A percentile compares a stretch with the other conserved stretches of the same genome.
These are phyloP conservation scores for Phytophthora boehmeriae DNA, from an alignment of 352 stramenopile genomes.

Conservation along the genomic window DNA sequence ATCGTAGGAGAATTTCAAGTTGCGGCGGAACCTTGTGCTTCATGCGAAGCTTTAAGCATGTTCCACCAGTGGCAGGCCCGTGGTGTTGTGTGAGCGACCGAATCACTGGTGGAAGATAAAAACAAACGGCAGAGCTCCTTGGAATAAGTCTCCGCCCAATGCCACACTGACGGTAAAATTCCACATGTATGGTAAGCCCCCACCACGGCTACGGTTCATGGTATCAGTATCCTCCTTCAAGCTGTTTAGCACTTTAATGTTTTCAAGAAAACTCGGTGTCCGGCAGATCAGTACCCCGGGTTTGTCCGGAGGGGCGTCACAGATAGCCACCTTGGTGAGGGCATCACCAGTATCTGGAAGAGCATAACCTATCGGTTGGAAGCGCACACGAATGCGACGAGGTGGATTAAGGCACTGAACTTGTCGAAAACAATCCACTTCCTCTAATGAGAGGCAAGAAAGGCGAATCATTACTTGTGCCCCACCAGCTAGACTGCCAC, in stretches of 20 bases:
- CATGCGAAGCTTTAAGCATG: slow-evolving; percentile 61
- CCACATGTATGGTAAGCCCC: slow-evolving; percentile 22
- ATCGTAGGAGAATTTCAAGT: slow-evolving; percentile 59
- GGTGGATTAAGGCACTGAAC: slow-evolving; percentile 56
- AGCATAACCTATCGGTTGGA: slow-evolving; percentile 45
- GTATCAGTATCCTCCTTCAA: slow-evolving; percentile 6
- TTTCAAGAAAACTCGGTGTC: slow-evolving; percentile 60
- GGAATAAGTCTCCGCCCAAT: slow-evolving; percentile 50
- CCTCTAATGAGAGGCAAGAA: slow-evolving; percentile 42
- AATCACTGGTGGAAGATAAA: slow-evolving; percentile 66
- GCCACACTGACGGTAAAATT: slow-evolving; percentile 48
- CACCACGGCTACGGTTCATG: slow-evolving; percentile 11
- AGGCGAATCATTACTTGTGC: slow-evolving; percentile 38
- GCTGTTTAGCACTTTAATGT: slow-evolving; percentile 43
- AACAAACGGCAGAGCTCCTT: slow-evolving; percentile 52
- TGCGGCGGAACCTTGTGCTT: slow-evolving; percentile 66
- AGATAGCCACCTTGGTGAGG: slow-evolving; percentile 23
- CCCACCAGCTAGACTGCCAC: slow-evolving; percentile 49
- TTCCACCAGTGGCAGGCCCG: slow-evolving; percentile 64
- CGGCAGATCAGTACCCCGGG: slow-evolving; percentile 42
- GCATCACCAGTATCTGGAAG: background rate
- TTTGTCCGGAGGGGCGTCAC: slow-evolving; percentile 13
- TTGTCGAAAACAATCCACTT: slow-evolving; percentile 46
- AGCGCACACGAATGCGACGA: slow-evolving; percentile 49
- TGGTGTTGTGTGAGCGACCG: slow-evolving; percentile 70